Conservation (phyloP, 257 asterid species). For the Paraleonurus japonicus region DNA sequence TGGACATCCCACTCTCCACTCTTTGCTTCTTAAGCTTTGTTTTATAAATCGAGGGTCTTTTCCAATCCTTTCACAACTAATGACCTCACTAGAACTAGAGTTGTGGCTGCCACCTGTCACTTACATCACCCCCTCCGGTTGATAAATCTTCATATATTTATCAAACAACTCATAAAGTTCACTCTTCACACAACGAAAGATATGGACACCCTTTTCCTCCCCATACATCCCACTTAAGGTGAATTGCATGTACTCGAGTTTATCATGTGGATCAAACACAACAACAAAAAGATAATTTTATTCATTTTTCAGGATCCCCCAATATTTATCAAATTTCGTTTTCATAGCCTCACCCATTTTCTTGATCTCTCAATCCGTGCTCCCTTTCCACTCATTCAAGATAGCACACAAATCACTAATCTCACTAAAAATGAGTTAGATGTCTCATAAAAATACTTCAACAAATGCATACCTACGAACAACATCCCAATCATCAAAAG, state of each 20-base stretch:
- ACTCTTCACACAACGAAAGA: neutral
- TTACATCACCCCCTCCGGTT: neutral
- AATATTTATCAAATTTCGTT: too few relatives aligned
- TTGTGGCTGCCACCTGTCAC: neutral
- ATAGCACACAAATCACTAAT: neutral
- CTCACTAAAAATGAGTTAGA: neutral
- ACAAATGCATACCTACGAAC: too few relatives aligned
- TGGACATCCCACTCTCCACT: neutral
- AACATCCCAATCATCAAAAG: too few relatives aligned
- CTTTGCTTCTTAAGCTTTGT: neutral
- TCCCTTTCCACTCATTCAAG: neutral
- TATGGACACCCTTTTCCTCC: neutral
- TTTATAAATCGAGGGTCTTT: neutral
- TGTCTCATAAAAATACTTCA: too few relatives aligned
- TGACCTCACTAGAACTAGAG: too few relatives aligned
- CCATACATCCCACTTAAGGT: neutral
- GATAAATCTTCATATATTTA: too few relatives aligned
- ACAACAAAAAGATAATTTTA: neutral
- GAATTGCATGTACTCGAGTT: neutral
- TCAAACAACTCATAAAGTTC: too few relatives aligned
- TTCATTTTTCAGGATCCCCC: neutral
- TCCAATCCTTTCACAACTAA: too few relatives aligned
- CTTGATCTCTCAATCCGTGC: neutral
- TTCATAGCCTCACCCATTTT: neutral
- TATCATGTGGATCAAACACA: neutral